These are phyloP conservation scores for Hypoxylon crocopeplum DNA, from an alignment of 495 filamentous ascomycete genomes.

Conservation along the genomic window DNA sequence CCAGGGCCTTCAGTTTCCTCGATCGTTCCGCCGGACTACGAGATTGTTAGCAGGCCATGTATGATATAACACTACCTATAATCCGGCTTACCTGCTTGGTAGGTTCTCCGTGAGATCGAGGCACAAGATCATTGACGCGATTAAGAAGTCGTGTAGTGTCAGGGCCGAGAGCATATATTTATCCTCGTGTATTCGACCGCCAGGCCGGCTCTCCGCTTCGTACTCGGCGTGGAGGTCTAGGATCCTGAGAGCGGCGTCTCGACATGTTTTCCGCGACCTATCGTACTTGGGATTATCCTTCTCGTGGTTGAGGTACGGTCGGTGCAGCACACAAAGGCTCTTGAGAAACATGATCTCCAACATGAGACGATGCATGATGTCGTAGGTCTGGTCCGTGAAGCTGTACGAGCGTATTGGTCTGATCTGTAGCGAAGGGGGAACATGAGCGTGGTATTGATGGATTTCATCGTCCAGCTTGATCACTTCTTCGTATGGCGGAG, in stretches of 20 bases:
- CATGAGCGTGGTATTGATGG: conserved; percentile 36
- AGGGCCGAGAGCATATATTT: conserved; percentile 48
- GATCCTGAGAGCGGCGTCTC: conserved; percentile 50
- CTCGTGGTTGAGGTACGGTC: conserved; percentile 45
- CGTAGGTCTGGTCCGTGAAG: conserved; percentile 43
- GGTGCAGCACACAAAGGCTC: conserved; percentile 51
- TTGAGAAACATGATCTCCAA: conserved; percentile 49
- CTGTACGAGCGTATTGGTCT: conserved; percentile 42
- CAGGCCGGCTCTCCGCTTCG: conserved; percentile 44
- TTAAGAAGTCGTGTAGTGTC: conserved; percentile 51
- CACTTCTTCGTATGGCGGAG: conserved; percentile 44
- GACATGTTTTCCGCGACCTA: conserved; percentile 45
- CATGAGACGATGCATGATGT: conserved; percentile 47
- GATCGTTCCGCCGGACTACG: conserved; percentile 35
- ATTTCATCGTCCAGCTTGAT: conserved; percentile 47
- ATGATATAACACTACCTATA: background rate
- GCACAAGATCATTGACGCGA: conserved; percentile 53
- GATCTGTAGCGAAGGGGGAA: conserved; percentile 40
- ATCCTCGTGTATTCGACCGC: conserved; percentile 47
- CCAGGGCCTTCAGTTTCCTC: conserved; percentile 46
- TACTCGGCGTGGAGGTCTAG: conserved; percentile 47
- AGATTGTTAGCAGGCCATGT: conserved; percentile 1
- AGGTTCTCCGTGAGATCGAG: conserved; percentile 47
- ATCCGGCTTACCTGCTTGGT: conserved; percentile 28
- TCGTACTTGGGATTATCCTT: conserved; percentile 41